Conservation (phyloP, 1,139 yeast species). For the Suhomyces yuchorum region DNA sequence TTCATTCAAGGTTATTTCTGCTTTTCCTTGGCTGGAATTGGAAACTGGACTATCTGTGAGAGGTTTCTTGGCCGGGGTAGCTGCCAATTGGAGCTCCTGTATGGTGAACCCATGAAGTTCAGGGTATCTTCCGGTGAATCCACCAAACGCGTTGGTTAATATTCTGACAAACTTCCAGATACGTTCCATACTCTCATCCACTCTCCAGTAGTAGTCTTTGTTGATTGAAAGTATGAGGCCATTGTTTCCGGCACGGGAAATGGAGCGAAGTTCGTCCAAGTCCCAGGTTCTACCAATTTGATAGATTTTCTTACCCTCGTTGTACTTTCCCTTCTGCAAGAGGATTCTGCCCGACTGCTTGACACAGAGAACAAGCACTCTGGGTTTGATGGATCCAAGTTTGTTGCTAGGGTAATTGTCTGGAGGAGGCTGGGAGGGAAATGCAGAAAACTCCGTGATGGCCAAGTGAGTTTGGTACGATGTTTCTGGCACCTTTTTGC, state of each 20-base stretch:
- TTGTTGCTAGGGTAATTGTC: constrained; percentile 30
- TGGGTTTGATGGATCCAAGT: constrained; percentile 40
- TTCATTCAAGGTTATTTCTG: constrained; percentile 21
- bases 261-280: constrained; percentile 63
- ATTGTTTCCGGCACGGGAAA: constrained; percentile 55
- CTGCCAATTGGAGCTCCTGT: constrained; percentile 40
- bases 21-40: constrained; percentile 6
- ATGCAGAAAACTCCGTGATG: constrained; percentile 43
- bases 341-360: constrained; percentile 62
- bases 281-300: constrained; percentile 97
- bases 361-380: constrained; percentile 45
- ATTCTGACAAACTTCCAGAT: constrained; percentile 58
- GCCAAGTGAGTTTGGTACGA: constrained; percentile 42
- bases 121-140: constrained; percentile 69
- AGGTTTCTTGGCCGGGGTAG: constrained; percentile 25
- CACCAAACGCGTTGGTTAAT: constrained; percentile 63
- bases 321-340: constrained; percentile 85
- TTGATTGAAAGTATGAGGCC: constrained; percentile 69
- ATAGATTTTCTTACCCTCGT: constrained; percentile 63
- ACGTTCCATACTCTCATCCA: constrained; percentile 68
- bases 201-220: constrained; percentile 85
- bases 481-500: constrained; percentile 33
- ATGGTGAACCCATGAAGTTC: constrained; percentile 44
- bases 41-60: constrained; percentile 8
- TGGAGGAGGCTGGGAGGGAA: constrained; percentile 46